Conservation (phyloP, 2,329 filamentous ascomycete species). For the Fusarium oligoseptatum region DNA sequence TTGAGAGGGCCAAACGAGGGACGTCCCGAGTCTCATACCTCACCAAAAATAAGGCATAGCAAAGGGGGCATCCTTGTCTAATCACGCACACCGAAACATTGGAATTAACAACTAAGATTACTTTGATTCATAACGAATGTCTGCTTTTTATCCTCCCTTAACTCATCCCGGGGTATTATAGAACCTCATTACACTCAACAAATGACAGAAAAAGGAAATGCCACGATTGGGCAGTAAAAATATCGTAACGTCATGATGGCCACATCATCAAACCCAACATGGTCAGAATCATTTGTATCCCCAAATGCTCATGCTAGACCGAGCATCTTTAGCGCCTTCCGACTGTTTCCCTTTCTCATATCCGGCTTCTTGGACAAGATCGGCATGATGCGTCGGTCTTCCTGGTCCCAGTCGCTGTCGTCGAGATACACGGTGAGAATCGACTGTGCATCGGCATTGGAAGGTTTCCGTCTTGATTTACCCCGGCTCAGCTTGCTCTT, state of each 20-base stretch:
- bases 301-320: slow-evolving; percentile 54
- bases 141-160: slow-evolving; percentile 16
- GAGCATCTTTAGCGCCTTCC: slow-evolving; percentile 68
- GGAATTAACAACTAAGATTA: slow-evolving; percentile 25
- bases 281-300: not conserved
- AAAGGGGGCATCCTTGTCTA: not conserved
- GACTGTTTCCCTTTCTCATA: slow-evolving; percentile 57
- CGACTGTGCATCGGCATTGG: slow-evolving; percentile 47
- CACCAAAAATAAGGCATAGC: not conserved
- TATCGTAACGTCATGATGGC: slow-evolving; percentile 41
- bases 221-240: slow-evolving; percentile 13
- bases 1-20: not conserved
- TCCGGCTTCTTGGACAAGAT: slow-evolving; percentile 56
- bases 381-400: slow-evolving; percentile 67
- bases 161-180: slow-evolving; percentile 10
- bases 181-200: slow-evolving; percentile 11
- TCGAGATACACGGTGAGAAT: slow-evolving; percentile 53
- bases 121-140: slow-evolving; percentile 12
- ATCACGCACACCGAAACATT: not conserved
- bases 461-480: slow-evolving; percentile 44
- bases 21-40: not conserved
- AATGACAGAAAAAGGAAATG: slow-evolving; percentile 30
- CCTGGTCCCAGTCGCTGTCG: slow-evolving; percentile 60
- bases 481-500: slow-evolving; percentile 48
- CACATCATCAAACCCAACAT: slow-evolving; percentile 1